These are phyloP conservation scores for Musa beccarii DNA, from an alignment of 176 grass and related monocot species.

Conservation along the genomic window DNA sequence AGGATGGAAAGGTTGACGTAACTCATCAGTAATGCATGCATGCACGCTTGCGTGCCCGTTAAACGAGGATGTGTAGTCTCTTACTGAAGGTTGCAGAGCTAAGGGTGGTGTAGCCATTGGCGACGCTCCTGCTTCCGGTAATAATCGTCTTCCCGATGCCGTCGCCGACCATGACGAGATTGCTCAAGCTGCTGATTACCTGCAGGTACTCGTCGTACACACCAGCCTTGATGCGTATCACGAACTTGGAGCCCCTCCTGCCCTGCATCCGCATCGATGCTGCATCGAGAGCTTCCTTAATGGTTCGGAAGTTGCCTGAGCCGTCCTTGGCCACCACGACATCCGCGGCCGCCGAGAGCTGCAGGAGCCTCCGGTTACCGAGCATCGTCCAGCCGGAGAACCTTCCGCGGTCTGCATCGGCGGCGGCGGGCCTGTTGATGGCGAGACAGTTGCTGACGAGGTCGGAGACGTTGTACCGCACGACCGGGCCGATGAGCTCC, in stretches of 20 bases:
- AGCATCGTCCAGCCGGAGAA: background rate
- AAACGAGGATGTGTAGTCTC: background rate
- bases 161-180: slow-evolving; percentile 29
- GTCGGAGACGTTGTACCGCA: background rate
- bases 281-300: slow-evolving; percentile 23
- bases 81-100: slow-evolving; percentile 21
- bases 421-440: no score
- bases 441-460: background rate
- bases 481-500: background rate
- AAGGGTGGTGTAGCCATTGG: slow-evolving; percentile 27
- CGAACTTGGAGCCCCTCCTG: background rate
- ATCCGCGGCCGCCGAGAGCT: slow-evolving; percentile 9
- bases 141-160: slow-evolving; percentile 28
- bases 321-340: slow-evolving; percentile 24
- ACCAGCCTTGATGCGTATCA: slow-evolving; percentile 26
- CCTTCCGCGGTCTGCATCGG: background rate
- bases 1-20: background rate
- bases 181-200: slow-evolving; percentile 14
- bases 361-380: background rate
- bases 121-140: slow-evolving; percentile 23
- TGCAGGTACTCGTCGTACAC: slow-evolving; percentile 22
- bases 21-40: background rate
- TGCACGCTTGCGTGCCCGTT: background rate
- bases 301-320: slow-evolving; percentile 28
- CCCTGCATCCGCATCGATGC: background rate